phyloP scores from a whole-genome alignment of 306 rosid species.

The Lablab purpureus region DNA sequence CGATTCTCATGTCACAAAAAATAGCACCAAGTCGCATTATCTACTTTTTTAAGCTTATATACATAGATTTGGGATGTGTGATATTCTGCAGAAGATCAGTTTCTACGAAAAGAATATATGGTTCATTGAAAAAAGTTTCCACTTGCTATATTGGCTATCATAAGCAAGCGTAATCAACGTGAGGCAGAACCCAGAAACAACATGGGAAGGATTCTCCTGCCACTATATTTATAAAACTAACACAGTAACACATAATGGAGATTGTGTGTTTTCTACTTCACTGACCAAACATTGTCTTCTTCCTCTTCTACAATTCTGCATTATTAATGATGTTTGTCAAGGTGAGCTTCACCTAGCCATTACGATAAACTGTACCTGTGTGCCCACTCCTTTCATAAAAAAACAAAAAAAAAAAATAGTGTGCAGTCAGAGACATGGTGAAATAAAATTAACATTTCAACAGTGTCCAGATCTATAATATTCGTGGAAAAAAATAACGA shows the following conservation, averaged over 20 bases:
- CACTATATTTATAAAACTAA: not conserved
- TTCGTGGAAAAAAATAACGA: not conserved
- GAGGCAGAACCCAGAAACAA: not conserved
- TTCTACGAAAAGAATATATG: not conserved
- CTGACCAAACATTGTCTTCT: too few relatives aligned
- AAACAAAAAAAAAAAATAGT: not conserved
- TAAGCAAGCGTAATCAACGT: not conserved
- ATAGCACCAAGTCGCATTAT: not conserved
- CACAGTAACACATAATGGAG: not conserved
- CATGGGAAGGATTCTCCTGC: not conserved
- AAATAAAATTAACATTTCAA: not conserved
- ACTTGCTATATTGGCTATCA: not conserved
- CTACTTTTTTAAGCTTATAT: not conserved
- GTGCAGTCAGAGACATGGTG: not conserved
- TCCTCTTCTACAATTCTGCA: too few relatives aligned
- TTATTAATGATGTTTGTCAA: not conserved
- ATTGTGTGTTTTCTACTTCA: not conserved
- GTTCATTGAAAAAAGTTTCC: not conserved
- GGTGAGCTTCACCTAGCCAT: not conserved
- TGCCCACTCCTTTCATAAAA: not conserved
- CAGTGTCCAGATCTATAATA: not conserved
- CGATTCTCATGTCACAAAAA: not conserved
- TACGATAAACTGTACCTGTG: not conserved
- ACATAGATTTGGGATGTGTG: not conserved
- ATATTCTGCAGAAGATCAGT: not conserved